Base-by-base conservation (phyloP, 208 protist species). In the Leishmania martiniquensis region DNA sequence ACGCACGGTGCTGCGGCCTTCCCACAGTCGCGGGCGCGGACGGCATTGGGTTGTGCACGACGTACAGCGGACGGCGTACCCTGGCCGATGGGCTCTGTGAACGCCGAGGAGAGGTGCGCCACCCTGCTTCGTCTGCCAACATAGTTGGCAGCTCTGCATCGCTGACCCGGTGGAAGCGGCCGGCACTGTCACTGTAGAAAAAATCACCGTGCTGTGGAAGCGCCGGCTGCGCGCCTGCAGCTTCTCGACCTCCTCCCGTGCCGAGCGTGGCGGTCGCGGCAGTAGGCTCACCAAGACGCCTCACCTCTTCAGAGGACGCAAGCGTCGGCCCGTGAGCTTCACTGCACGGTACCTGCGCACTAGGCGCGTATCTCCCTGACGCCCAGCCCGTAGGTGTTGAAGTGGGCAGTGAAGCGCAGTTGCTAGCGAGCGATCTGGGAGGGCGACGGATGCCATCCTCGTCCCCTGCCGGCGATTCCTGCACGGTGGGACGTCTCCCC, bases 171-270 rank as follows among this genome's bases (percentile, higher is more conserved):
- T 76, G 80, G 44, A 75, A 83, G 55, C 29, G 63, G 12, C 74
- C 74, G 20, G 42, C 45, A 51, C 37, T 29, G 60, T 79, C 80
- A 9, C 72, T 13, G 80, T 79, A 75, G 49, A 79, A 76, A 62
- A 83, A 37, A 72, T 83, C 80, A 22, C 80, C 80, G 17, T 76
- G 80, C 25, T 83, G 67, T 9, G 74, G 72, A 32, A 39, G 45
- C 15, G 49, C 34, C 68, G 47, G 49, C 22, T 69, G 42, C 25
- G 25, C 42, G 42, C 29, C 25, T n/a, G 25, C 42, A 4, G 65
- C 22, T 10, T 47, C 34, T 32, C 32, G 42, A 37, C 25, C 37
- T 13, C 37, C 49, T 25, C 15, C 42, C n/a, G 25, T 49, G 65
- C 39, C 12, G 37, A 42, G 12, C 25, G 57, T 62, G 57, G 66